Base-by-base conservation (phyloP, 345 rosid genomes). In the Schrenkiella parvula region DNA sequence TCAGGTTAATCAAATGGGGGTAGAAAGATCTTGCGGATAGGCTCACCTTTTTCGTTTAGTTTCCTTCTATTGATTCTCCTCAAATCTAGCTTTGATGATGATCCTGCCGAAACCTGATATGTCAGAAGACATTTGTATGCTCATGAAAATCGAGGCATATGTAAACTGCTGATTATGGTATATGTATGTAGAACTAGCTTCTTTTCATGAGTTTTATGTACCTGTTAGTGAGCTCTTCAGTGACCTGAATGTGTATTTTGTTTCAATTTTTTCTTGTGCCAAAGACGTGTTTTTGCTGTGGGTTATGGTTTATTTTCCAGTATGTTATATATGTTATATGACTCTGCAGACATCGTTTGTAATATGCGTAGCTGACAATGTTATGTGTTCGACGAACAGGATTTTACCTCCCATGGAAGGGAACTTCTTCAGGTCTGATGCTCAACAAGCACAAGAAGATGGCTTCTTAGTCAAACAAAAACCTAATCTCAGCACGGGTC, bases 341-440 rank as follows among this genome's bases (percentile, higher is more conserved):
- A 58, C 31, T 58, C 9, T n/a, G 34, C 13, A 32, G 19, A 41
- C 22, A 14, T 1, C 43, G 18, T 17, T 31, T 17, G 15, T 31
- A 11, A 39, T 39, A 39, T n/a, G 15, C 60, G 9, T 23, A 42
- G 22, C 19, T 64, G 32, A 56, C 5, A 10, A 42, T 75, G 3
- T 25, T 41, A 8, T 66, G 14, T 56, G 10, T 58, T 39, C 42
- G 42, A 29, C 64, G 8, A 43, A 39, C 83, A 83, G 88, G 71
- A 60, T 65, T 34, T 50, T 59, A 54, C 12, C 64, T 31, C 21
- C 64, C 28, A 82, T 80, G 83, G 87, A 81, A 59, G 81, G 75
- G 11, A 76, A 64, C 43, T 68, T 83, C 48, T 72, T 73, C 50
- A 79, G 56, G 71, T 80, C 76, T 3, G 86, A 76, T 66, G 53